Percentiles rank a stretch among this genome's conserved stretches.
Conservation (phyloP, 1,139 yeast genomes). For the Suhomyces ambrosiae region DNA sequence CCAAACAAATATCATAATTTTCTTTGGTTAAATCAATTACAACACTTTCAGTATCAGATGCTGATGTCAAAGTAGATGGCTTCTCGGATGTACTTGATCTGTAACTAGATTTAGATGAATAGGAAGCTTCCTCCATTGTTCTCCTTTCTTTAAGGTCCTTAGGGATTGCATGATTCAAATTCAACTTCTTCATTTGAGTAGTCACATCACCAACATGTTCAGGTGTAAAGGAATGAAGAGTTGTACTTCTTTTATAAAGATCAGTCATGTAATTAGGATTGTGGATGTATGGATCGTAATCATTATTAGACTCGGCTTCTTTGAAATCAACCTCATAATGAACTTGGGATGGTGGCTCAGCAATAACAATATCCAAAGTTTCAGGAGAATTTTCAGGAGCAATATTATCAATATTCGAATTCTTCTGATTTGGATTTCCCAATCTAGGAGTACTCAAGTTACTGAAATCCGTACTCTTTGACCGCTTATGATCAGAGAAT, state of each 20-base stretch:
- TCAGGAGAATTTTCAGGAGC: conserved; percentile 7
- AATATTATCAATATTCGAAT: not conserved
- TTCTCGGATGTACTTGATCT: conserved; percentile 34
- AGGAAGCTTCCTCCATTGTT: conserved; percentile 5
- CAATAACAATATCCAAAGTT: conserved; percentile 27
- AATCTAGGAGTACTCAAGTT: conserved; percentile 5
- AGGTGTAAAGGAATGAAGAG: conserved; percentile 5
- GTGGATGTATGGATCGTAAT: conserved; percentile 13
- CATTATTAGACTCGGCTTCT: conserved; percentile 29
- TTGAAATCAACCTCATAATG: conserved; percentile 46
- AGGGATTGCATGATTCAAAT: conserved; percentile 1
- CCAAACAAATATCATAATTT: conserved; percentile 37
- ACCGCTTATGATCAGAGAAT: conserved; percentile 1
- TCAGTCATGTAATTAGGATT: conserved; percentile 15
- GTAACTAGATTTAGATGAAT: conserved; percentile 30
- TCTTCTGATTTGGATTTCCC: not conserved
- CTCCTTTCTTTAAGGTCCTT: conserved; percentile 1
- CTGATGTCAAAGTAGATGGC: conserved; percentile 21
- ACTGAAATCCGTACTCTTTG: conserved; percentile 12
- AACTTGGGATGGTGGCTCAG: conserved; percentile 44
- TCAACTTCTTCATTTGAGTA: conserved; percentile 13
- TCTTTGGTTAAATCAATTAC: conserved; percentile 49
- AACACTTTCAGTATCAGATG: conserved; percentile 41
- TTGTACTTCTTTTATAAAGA: conserved; percentile 13
- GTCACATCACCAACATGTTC: conserved; percentile 11